Evolutionary conservation across 1,139 yeast species (phyloP), one percentile per base, ranked within the genome.

Genomic region (Arxiozyma slooffiae): DNA sequence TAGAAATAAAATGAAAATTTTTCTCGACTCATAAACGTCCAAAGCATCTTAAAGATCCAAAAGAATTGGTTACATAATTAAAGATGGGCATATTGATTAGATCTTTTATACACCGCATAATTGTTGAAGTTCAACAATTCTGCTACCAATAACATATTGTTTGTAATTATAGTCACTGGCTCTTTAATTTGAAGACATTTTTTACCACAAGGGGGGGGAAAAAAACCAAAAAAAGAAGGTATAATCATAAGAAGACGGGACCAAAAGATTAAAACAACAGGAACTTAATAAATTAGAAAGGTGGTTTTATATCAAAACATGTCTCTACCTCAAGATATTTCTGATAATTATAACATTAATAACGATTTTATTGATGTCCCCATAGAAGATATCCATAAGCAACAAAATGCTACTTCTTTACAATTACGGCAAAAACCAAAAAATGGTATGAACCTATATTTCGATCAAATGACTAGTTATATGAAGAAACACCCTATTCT

Each of bases 401-500:
- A 30, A 30, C 36, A 30, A 11, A 16, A 30, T 16, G 7, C 6
- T 30, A 4, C 38, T 18, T 11, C 44, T 9, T 9, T 41, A 41
- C 44, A 41, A 17, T 20, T 41, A 20, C 44, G 17, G 11, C 44
- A 41, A 41, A 41, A n/a, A 7, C 38, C 20, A 26, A 41, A 41
- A 22, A n/a, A 36, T 18, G 62, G 70, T 3, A 58, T 76, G 49
- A 90, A 84, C 61, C 75, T 81, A 67, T 84, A 83, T 66, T 83
- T 85, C 60, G 89, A 86, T 67, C 74, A 76, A 60, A 73, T 82
- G 1, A 63, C 78, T 43, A 76, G 78, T 46, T 79, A 83, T 69
- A 75, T 83, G 77, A 80, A 85, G 2, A 77, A 79, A 44, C 96
- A 89, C 66, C 96, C 96, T 14, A 77, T 83, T 66, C 58, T 86